These are phyloP conservation scores for Fistulinella cinereoalba DNA, from an alignment of 1,284 basidiomycete genomes.

Conservation along the genomic window DNA sequence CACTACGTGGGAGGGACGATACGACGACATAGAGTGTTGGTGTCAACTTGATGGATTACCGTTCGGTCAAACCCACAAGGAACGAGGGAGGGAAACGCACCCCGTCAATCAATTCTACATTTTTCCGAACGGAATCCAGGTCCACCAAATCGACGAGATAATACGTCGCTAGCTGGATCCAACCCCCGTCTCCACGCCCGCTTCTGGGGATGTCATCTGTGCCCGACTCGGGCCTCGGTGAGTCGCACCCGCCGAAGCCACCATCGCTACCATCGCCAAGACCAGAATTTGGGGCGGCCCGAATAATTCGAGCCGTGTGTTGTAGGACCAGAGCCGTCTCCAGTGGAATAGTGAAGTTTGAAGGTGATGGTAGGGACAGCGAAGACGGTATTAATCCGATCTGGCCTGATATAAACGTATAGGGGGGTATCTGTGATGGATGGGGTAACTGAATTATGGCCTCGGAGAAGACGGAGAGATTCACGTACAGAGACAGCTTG, in stretches of 20 bases:
- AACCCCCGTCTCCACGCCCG: conserved; percentile 43
- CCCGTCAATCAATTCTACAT: conserved; percentile 34
- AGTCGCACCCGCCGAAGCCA: conserved; percentile 24
- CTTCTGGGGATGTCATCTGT: not conserved
- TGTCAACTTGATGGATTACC: conserved; percentile 12
- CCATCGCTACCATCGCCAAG: conserved; percentile 27
- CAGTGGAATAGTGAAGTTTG: conserved; percentile 42
- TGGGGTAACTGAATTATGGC: conserved; percentile 6
- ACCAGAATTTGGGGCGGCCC: conserved; percentile 39
- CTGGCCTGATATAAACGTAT: conserved; percentile 89
- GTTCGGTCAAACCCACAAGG: not conserved
- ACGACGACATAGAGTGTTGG: conserved; percentile 70
- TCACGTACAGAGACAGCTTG: conserved; percentile 79
- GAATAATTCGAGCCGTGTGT: conserved; percentile 69
- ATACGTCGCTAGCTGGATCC: conserved; percentile 59
- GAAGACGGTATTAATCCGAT: conserved; percentile 84
- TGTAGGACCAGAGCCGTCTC: conserved; percentile 80
- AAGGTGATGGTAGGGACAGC: conserved; percentile 58
- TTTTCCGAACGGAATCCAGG: conserved; percentile 43
- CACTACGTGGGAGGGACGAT: conserved; percentile 73
- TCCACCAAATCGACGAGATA: conserved; percentile 54
- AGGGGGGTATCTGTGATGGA: conserved; percentile 58
- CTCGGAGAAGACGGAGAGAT: conserved; percentile 1
- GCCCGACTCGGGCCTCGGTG: not conserved
- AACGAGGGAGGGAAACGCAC: conserved; percentile 11